Evolutionary conservation across 2,329 filamentous ascomycete genomes (phyloP), one percentile per base, ranked within the genome.

Genomic region (Clonostachys chloroleuca): DNA sequence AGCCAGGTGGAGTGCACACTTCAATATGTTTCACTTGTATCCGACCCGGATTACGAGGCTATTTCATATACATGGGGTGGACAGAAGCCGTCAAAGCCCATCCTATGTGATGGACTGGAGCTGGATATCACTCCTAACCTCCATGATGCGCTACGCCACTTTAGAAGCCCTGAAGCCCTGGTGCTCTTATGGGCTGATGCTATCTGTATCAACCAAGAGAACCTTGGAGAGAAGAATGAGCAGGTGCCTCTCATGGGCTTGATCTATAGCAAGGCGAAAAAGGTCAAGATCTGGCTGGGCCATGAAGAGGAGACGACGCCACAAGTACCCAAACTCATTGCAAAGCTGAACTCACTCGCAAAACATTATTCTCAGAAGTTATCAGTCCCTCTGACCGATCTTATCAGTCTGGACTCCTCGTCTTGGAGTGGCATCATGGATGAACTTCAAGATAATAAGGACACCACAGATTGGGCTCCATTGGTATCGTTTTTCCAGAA

Each of bases 191-290:
- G 57, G 57, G 50, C 55, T 10, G 56, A 59, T 30, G 52, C 47
- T n/a, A 50, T 59, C 9, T 59, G 56, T 44, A 59, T 59, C 47
- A 52, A 59, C 47, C 55, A 59, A 20, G 18, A 34, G 12, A 47
- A 54, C 34, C 40, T 41, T n/a, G 41, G 40, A 5, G 57, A 59
- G 43, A 50, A 50, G 10, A 47, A 49, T 9, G 36, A 47, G 5
- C 56, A 59, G 34, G 51, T 59, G 12, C 33, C 46, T 16, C 51
- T 58, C 41, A 59, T 59, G 56, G 52, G 52, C 36, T 41, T 42
- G 8, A 51, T 59, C 39, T 58, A 57, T 50, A 48, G 47, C 9
- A 17, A 43, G 5, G 51, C 57, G 7, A 39, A 39, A n/a, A 18
- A n/a, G 36, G 36, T 39, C 14, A 14, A 39, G 17, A 18, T 39